Conservation (phyloP, 2,329 filamentous ascomycete genomes). For the Ophiostoma triangulosporum region DNA sequence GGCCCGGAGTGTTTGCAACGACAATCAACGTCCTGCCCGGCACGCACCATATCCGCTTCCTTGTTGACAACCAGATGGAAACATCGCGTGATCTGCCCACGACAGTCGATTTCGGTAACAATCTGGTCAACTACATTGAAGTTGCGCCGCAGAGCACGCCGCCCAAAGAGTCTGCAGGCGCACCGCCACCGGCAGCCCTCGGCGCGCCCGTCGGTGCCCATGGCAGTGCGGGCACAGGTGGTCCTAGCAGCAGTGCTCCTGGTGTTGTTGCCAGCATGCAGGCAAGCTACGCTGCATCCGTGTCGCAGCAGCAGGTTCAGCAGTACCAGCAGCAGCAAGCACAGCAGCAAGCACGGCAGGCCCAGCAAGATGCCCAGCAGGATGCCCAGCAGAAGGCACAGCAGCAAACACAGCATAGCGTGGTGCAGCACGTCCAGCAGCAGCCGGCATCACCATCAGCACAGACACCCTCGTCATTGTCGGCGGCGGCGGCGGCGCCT, state of each 20-base stretch:
- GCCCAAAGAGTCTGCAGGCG: constrained; percentile 11
- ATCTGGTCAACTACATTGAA: constrained; percentile 96
- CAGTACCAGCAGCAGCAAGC: constrained; percentile 13
- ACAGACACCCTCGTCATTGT: neutral
- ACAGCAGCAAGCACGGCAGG: neutral
- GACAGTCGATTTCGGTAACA: constrained; percentile 95
- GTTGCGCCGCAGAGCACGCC: constrained; percentile 63
- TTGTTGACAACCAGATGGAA: constrained; percentile 88
- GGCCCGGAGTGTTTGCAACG: constrained; percentile 55
- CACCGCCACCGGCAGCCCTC: neutral
- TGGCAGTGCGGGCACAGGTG: constrained; percentile 16
- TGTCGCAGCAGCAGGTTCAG: constrained; percentile 16
- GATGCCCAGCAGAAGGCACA: neutral
- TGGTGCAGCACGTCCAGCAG: too few species aligned
- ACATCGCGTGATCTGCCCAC: constrained; percentile 80
- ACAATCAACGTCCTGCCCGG: constrained; percentile 76
- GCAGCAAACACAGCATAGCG: neutral
- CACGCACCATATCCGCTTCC: constrained; percentile 92
- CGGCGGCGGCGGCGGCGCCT: neutral
- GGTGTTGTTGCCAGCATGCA: neutral
- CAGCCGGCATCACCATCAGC: neutral
- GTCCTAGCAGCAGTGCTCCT: neutral
- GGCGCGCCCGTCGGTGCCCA: constrained; percentile 14
- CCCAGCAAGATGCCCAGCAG: too few species aligned
- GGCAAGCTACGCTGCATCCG: neutral